Evolutionary conservation across 768 basidiomycete genomes (phyloP).

Genomic region (Phylloporus rhodoxanthus): DNA sequence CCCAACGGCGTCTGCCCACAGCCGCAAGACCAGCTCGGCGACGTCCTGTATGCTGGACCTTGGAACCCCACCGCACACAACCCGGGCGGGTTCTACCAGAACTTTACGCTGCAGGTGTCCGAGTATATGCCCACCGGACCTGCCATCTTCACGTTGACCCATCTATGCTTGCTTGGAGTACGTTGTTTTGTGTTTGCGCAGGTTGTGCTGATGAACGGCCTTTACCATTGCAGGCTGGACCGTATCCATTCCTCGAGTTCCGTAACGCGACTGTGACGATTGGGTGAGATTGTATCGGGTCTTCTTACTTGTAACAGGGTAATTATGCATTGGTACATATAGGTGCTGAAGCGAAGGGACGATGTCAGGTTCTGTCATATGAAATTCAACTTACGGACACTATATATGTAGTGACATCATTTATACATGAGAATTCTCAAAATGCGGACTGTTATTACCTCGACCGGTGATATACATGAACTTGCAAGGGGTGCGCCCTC

Average conservation of each 20-base stretch:
- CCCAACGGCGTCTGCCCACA: constrained; percentile 12
- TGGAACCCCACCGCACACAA: constrained; percentile 20
- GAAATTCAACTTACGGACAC: neutral
- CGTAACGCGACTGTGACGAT: constrained; percentile 22
- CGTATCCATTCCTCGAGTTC: constrained; percentile 26
- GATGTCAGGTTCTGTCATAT: neutral
- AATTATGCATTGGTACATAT: neutral
- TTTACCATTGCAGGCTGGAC: constrained; percentile 15
- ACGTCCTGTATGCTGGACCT: constrained; percentile 26
- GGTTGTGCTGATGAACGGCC: neutral
- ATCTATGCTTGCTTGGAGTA: constrained; percentile 28
- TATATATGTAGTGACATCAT: neutral
- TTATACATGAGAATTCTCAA: neutral
- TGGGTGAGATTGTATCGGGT: neutral
- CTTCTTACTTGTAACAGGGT: neutral
- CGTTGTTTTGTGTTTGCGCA: neutral
- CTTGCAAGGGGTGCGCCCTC: constrained; percentile 76
- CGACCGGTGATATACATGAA: constrained; percentile 48
- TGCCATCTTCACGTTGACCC: constrained; percentile 28
- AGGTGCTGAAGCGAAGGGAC: neutral
- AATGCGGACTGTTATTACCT: constrained; percentile 49
- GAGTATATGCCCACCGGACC: constrained; percentile 8
- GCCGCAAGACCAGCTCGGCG: constrained; percentile 14
- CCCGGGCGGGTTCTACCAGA: constrained; percentile 23
- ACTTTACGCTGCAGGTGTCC: constrained; percentile 22